These are phyloP conservation scores for Aspergillus tamarii DNA, from an alignment of 2,329 filamentous ascomycete species.

Conservation along the genomic window DNA sequence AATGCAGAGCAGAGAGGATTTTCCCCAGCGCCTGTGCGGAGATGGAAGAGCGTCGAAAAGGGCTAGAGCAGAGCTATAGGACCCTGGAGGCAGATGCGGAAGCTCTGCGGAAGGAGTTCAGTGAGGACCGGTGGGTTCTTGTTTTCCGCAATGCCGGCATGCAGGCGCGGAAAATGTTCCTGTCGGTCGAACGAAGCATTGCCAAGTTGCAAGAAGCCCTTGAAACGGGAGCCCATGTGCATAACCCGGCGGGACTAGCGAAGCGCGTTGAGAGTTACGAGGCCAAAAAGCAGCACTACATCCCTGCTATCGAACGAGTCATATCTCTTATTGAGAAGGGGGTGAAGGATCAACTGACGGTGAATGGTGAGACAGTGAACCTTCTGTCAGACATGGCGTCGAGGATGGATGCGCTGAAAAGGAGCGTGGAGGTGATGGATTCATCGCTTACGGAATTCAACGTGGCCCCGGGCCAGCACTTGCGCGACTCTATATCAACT, in stretches of 20 bases:
- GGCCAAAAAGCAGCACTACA: constrained; percentile 91
- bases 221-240: constrained; percentile 73
- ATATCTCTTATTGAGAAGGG: constrained; percentile 92
- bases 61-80: constrained; percentile 82
- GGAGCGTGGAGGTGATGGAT: constrained; percentile 78
- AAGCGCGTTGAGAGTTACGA: constrained; percentile 94
- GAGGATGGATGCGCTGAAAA: constrained; percentile 77
- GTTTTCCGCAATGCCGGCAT: constrained; percentile 91
- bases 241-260: constrained; percentile 68
- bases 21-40: constrained; percentile 94
- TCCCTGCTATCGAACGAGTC: constrained; percentile 88
- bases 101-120: constrained; percentile 82
- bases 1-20: constrained; percentile 71
- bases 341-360: constrained; percentile 91
- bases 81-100: constrained; percentile 90
- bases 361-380: constrained; percentile 91
- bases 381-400: constrained; percentile 82
- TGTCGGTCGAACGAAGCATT: constrained; percentile 88
- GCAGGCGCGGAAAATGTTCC: constrained; percentile 95
- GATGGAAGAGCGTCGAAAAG: constrained; percentile 72
- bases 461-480: constrained; percentile 66
- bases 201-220: constrained; percentile 78
- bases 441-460: constrained; percentile 71
- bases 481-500: constrained; percentile 90
- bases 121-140: constrained; percentile 93